Evolutionary conservation across 2,329 filamentous ascomycete species (phyloP), one percentile per base, ranked within the genome.

Genomic region (Stachybotrys elegans): DNA sequence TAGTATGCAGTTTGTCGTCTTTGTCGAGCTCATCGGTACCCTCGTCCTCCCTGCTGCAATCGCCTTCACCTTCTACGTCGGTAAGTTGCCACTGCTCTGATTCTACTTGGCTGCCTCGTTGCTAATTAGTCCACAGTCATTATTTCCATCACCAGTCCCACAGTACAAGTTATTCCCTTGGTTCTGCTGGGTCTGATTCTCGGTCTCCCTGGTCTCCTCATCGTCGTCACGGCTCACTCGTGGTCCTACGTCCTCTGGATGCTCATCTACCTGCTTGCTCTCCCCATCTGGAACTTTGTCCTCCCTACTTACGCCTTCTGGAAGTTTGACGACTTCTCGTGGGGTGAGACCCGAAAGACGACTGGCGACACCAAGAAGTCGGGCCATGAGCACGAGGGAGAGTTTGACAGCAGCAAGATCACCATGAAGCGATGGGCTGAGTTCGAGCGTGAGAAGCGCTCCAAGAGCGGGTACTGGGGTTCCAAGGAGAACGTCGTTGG

Each of bases 311-410:
- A 98, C 62, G 86, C 93, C 4, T 98, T 92, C 75, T 98, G 93
- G 93, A 97, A 98, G 71, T 98, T 98, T 63, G 93, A 98, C 64
- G 93, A 98, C 72, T 98, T 98, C 75, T 95, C 88, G 45, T 98
- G 93, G 93, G 93, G 93, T 59, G 94, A 98, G 51, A 98, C 93
- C 44, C 83, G 93, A 49, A 95, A 97, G 79, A 95, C 92, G 32
- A 88, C 84, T 0, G 91, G 91, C 22, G 92, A 95, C 60, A 84
- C 81, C 13, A 91, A 92, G 73, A 93, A 92, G 70, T 87, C 79
- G 3, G 88, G 88, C 23, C 83, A 90, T 50, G 91, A 92, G 59
- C 85, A 85, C 51, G 89, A 96, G 67, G 93, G 93, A 51, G 93
- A 97, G 67, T 98, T 98, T 58, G 94, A 98, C 67, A 94, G 87